Evolutionary conservation across 768 basidiomycete species (phyloP).

Genomic region (Gelatoporia subvermispora): DNA sequence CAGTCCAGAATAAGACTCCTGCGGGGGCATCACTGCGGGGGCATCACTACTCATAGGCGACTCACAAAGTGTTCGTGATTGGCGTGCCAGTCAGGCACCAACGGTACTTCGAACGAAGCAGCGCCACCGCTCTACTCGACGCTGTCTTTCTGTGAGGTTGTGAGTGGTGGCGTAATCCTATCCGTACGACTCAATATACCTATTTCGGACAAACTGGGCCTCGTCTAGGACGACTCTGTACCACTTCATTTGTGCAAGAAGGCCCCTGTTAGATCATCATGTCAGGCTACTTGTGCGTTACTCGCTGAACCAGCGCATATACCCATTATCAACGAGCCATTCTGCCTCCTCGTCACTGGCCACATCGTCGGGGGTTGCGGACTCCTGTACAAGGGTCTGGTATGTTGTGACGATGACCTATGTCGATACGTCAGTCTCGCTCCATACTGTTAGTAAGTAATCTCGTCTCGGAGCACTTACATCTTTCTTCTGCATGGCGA

Average conservation of each 20-base stretch:
- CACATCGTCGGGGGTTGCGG: conserved; percentile 35
- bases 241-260: conserved; percentile 57
- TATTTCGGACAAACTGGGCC: conserved; percentile 71
- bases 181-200: conserved; percentile 26
- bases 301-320: neutral
- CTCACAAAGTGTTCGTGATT: conserved; percentile 64
- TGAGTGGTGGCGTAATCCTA: neutral
- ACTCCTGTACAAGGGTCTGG: conserved; percentile 25
- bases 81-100: conserved; percentile 82
- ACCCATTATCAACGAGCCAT: conserved; percentile 51
- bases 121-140: conserved; percentile 53
- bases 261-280: conserved; percentile 36
- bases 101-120: conserved; percentile 58
- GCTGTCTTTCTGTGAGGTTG: conserved; percentile 42
- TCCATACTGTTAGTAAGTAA: conserved; percentile 1
- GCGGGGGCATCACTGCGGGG: neutral
- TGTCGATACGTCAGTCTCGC: neutral
- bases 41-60: neutral
- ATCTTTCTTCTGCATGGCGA: conserved; percentile 9
- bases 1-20: neutral
- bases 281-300: neutral
- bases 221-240: conserved; percentile 75
- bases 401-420: conserved; percentile 77
- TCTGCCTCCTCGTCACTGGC: conserved; percentile 41
- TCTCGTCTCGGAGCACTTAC: conserved; percentile 6